Conservation (phyloP, 345 rosid species). For the Cardiospermum halicacabum region DNA sequence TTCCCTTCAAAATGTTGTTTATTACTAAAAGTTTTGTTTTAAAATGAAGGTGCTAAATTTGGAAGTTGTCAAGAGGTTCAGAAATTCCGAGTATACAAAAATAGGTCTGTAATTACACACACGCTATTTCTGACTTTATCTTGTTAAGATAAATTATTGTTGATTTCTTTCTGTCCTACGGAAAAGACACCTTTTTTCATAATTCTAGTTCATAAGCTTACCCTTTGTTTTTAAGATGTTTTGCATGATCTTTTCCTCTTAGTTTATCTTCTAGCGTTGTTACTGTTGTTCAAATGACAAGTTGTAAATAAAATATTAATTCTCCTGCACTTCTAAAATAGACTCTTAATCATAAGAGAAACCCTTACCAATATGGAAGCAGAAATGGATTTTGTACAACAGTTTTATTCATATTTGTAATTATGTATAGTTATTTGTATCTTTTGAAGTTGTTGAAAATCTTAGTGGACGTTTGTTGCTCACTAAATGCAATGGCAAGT, state of each 20-base stretch:
- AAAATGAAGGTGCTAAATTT: slow-evolving; percentile 69
- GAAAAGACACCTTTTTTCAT: not conserved
- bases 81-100: slow-evolving; percentile 73
- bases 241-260: not conserved
- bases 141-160: not conserved
- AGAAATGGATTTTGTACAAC: not conserved
- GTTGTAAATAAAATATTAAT: not conserved
- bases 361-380: not conserved
- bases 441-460: not conserved
- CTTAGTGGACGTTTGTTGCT: no score
- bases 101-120: slow-evolving; percentile 50
- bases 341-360: not conserved
- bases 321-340: not conserved
- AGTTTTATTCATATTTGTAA: not conserved
- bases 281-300: not conserved
- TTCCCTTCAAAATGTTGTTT: slow-evolving; percentile 1
- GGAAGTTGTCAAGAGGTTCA: slow-evolving; percentile 88
- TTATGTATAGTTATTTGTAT: not conserved
- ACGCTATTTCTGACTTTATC: not conserved
- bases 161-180: not conserved
- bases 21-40: slow-evolving; percentile 11
- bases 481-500: not conserved
- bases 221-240: not conserved
- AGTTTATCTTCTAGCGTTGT: not conserved
- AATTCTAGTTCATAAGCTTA: not conserved